Percentiles rank a stretch among this genome's conserved stretches.
phyloP scores from a whole-genome alignment of 139 green algal species.

The Micractinium sp. region DNA sequence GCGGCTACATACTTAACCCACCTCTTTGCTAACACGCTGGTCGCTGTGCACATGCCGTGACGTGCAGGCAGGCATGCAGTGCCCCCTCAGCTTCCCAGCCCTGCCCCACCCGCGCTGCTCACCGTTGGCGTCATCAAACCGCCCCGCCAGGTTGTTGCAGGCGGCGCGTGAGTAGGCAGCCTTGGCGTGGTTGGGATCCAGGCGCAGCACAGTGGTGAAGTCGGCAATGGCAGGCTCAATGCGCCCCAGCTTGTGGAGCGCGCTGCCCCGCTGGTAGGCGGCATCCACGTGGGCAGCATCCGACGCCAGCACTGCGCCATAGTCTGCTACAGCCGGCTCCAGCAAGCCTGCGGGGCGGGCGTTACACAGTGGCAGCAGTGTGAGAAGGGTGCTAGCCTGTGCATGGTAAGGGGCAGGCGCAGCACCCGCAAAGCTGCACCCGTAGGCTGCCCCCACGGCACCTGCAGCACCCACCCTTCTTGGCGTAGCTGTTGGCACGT shows the following conservation, averaged over 20 bases:
- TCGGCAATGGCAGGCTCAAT: slow-evolving; percentile 71
- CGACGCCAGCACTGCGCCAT: slow-evolving; percentile 54
- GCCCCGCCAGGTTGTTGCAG: slow-evolving; percentile 75
- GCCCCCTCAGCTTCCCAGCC: neutral
- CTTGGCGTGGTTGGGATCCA: slow-evolving; percentile 78
- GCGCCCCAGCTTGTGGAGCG: slow-evolving; percentile 56
- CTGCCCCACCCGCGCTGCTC: neutral
- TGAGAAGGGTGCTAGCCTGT: no score
- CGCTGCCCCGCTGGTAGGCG: slow-evolving; percentile 65
- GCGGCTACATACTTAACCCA: no score
- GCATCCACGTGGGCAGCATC: slow-evolving; percentile 72
- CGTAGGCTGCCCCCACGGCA: neutral
- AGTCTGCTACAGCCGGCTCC: slow-evolving; percentile 48
- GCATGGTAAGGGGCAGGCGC: no score
- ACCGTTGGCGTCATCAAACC: slow-evolving; percentile 76
- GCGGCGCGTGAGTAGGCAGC: slow-evolving; percentile 73
- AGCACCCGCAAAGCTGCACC: no score
- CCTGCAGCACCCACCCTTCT: slow-evolving; percentile 56
- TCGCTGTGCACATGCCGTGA: neutral
- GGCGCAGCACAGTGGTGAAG: slow-evolving; percentile 65
- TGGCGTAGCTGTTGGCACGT: slow-evolving; percentile 58
- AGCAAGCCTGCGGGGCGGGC: neutral
- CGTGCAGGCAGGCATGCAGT: neutral
- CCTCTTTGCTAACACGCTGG: no score
- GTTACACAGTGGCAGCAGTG: neutral